Percentiles rank a stretch among this genome's conserved stretches.
phyloP scores from a whole-genome alignment of 129 eudicot species.

The Pseudognaphalium luteoalbum region DNA sequence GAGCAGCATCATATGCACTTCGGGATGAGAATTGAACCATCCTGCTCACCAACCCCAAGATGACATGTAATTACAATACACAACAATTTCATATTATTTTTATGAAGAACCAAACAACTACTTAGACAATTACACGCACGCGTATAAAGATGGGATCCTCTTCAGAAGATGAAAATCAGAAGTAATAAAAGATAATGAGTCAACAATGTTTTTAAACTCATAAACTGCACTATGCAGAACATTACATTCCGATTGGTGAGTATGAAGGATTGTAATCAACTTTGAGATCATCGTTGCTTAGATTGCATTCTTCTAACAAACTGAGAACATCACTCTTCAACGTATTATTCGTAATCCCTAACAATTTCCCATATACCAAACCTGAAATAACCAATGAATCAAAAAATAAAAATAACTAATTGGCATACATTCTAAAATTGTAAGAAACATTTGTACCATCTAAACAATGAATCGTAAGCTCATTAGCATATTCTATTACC shows the following conservation, averaged over 20 bases:
- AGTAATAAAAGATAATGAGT: no score
- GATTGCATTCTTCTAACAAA: conserved; percentile 54
- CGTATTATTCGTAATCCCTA: conserved; percentile 50
- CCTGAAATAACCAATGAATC: conserved; percentile 37
- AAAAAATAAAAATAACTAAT: not conserved
- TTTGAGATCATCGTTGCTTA: conserved; percentile 57
- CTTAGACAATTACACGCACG: not conserved
- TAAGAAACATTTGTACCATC: not conserved
- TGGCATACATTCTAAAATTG: not conserved
- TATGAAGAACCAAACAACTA: not conserved
- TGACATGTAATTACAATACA: not conserved
- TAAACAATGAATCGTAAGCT: no score
- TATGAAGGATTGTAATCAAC: conserved; percentile 47
- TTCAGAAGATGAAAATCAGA: no score
- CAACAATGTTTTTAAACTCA: not conserved
- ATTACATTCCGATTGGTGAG: conserved; percentile 56
- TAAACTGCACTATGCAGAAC: conserved; percentile 25
- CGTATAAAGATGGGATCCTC: not conserved
- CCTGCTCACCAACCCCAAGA: conserved; percentile 47
- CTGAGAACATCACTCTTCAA: conserved; percentile 60
- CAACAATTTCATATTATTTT: not conserved
- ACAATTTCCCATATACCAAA: conserved; percentile 47
- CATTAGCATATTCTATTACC: no score
- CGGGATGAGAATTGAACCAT: conserved; percentile 63
- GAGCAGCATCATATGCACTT: conserved; percentile 48